Conservation (phyloP, 176 grass and related monocot genomes). For the Dendrocalamus sinicus region DNA sequence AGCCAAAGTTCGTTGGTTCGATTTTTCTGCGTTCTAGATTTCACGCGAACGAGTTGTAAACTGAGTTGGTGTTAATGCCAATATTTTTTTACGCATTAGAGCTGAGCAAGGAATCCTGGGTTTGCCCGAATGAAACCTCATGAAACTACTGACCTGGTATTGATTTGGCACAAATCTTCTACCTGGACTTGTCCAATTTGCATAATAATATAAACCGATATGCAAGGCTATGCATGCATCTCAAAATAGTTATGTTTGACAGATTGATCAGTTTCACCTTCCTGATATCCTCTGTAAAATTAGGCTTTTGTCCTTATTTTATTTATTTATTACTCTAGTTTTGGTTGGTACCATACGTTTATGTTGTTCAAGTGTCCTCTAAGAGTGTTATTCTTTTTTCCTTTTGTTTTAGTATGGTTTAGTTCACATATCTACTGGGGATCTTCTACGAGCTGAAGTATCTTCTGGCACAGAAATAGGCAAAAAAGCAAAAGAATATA, state of each 20-base stretch:
- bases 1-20: not conserved
- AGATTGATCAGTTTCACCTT: not conserved
- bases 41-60: not conserved
- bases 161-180: not conserved
- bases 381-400: not conserved
- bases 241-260: not conserved
- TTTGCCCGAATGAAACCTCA: not conserved
- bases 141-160: not conserved
- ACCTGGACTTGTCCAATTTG: not conserved
- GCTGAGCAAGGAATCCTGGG: not conserved
- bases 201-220: not conserved
- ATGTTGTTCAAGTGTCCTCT: constrained; percentile 21
- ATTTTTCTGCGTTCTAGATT: not conserved
- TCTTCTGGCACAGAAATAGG: constrained; percentile 81
- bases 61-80: not conserved
- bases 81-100: not conserved
- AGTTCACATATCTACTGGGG: constrained; percentile 98
- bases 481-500: constrained; percentile 89
- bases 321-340: constrained; percentile 1
- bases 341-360: not conserved
- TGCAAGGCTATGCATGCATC: not conserved
- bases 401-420: constrained; percentile 68
- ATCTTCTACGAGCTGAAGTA: constrained; percentile 88
- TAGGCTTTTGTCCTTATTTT: not conserved
- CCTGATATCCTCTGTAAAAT: constrained; percentile 3